These are phyloP conservation scores for Hypoxylon fuscum DNA, from an alignment of 495 filamentous ascomycete species.

Conservation along the genomic window DNA sequence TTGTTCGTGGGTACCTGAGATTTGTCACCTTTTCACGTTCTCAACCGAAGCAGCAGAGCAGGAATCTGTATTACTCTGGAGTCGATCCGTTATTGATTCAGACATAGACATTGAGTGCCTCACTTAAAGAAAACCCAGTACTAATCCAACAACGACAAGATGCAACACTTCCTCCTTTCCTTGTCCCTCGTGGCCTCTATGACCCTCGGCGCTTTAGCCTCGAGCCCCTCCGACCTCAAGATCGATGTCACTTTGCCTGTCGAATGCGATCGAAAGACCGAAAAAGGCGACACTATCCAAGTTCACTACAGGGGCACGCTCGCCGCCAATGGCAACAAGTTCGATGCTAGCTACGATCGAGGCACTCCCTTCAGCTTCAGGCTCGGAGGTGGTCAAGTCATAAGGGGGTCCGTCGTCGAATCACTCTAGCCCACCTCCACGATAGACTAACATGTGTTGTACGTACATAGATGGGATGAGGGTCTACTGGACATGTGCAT, in stretches of 20 bases:
- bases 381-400: constrained; percentile 82
- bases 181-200: constrained; percentile 63
- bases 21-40: not conserved
- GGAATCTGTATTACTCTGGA: not conserved
- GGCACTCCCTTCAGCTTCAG: constrained; percentile 78
- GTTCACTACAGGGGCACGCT: constrained; percentile 92
- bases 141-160: constrained; percentile 46
- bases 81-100: not conserved
- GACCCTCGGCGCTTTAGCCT: constrained; percentile 59
- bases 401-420: constrained; percentile 72
- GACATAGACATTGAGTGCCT: not conserved
- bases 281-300: constrained; percentile 77
- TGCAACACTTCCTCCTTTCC: constrained; percentile 66
- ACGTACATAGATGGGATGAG: constrained; percentile 75
- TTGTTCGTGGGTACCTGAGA: not conserved
- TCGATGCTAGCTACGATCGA: constrained; percentile 78
- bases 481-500: constrained; percentile 95
- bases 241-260: constrained; percentile 79
- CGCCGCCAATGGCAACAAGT: constrained; percentile 61
- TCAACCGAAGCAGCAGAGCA: not conserved
- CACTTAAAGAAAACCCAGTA: not conserved
- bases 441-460: constrained; percentile 23
- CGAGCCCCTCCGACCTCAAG: constrained; percentile 61
- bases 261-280: constrained; percentile 73
- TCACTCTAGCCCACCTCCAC: constrained; percentile 1